phyloP scores from a whole-genome alignment of 2,329 filamentous ascomycete genomes.

The Biscogniauxia mediterranea region DNA sequence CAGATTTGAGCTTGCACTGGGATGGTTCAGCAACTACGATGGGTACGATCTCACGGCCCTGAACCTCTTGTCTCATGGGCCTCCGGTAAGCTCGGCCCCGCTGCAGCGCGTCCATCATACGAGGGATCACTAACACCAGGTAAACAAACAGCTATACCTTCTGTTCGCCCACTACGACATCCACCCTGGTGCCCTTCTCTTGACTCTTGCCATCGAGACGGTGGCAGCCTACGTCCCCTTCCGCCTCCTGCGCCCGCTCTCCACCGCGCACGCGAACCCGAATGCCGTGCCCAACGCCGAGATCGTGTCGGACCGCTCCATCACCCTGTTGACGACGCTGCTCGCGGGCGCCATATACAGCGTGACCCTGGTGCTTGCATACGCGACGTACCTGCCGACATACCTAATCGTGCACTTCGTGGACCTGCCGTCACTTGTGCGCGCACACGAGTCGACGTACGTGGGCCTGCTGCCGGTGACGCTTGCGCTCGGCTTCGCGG shows the following conservation, averaged over 20 bases:
- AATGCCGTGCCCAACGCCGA: slow-evolving; percentile 57
- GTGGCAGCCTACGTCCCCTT: slow-evolving; percentile 71
- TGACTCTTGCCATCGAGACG: slow-evolving; percentile 66
- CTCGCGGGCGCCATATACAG: slow-evolving; percentile 73
- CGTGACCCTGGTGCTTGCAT: slow-evolving; percentile 67
- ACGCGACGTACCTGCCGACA: slow-evolving; percentile 67
- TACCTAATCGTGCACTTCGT: slow-evolving; percentile 75
- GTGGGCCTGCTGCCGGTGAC: slow-evolving; percentile 59
- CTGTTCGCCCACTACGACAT: slow-evolving; percentile 76
- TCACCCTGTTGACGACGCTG: slow-evolving; percentile 63
- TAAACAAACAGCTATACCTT: slow-evolving; percentile 60
- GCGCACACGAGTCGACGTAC: slow-evolving; percentile 63
- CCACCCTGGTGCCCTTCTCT: slow-evolving; percentile 56
- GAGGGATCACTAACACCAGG: not conserved
- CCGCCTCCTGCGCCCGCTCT: slow-evolving; percentile 67
- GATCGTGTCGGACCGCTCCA: slow-evolving; percentile 61
- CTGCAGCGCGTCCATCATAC: not conserved
- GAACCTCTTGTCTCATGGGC: slow-evolving; percentile 70
- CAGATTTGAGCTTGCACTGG: slow-evolving; percentile 67
- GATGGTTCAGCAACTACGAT: slow-evolving; percentile 74
- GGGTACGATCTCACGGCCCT: slow-evolving; percentile 66
- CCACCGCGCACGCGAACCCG: slow-evolving; percentile 59
- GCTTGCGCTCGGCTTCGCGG: slow-evolving; percentile 63
- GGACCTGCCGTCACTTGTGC: slow-evolving; percentile 66
- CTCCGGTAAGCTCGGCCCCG: slow-evolving; percentile 52